Evolutionary conservation across 495 filamentous ascomycete species (phyloP).

Genomic region (Jackrogersella multiformis): DNA sequence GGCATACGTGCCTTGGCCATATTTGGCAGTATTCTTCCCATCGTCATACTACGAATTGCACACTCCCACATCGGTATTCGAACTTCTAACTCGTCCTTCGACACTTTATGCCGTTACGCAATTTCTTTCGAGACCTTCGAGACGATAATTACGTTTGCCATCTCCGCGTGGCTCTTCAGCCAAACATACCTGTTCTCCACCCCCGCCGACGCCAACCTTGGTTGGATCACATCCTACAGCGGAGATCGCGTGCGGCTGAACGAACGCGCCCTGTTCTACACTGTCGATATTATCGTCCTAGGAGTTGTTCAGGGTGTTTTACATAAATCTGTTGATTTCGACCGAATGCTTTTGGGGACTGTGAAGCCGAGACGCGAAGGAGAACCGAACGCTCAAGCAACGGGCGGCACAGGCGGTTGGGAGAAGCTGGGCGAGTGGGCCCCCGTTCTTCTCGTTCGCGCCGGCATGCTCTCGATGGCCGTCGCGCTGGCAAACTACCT

Average conservation of each 20-base stretch:
- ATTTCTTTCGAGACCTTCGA: constrained; percentile 68
- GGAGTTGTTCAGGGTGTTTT: constrained; percentile 72
- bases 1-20: constrained; percentile 81
- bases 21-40: constrained; percentile 72
- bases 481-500: constrained; percentile 59
- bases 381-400: constrained; percentile 18
- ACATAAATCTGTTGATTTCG: constrained; percentile 80
- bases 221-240: constrained; percentile 71
- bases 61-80: constrained; percentile 81
- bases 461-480: constrained; percentile 50
- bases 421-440: constrained; percentile 23
- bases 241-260: constrained; percentile 84
- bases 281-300: constrained; percentile 71
- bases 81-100: constrained; percentile 71
- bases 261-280: constrained; percentile 84
- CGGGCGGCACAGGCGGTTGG: constrained; percentile 11
- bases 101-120: constrained; percentile 66
- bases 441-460: constrained; percentile 32
- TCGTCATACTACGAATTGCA: constrained; percentile 81
- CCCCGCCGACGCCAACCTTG: constrained; percentile 68
- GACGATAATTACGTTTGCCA: constrained; percentile 74
- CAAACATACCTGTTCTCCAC: constrained; percentile 83
- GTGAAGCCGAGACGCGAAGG: constrained; percentile 42
- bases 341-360: constrained; percentile 67
- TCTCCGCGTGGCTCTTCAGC: constrained; percentile 83